Percentiles rank a stretch among this genome's conserved stretches.
phyloP scores from a whole-genome alignment of 106 monocot genomes.

The Apostasia shenzhenica region DNA sequence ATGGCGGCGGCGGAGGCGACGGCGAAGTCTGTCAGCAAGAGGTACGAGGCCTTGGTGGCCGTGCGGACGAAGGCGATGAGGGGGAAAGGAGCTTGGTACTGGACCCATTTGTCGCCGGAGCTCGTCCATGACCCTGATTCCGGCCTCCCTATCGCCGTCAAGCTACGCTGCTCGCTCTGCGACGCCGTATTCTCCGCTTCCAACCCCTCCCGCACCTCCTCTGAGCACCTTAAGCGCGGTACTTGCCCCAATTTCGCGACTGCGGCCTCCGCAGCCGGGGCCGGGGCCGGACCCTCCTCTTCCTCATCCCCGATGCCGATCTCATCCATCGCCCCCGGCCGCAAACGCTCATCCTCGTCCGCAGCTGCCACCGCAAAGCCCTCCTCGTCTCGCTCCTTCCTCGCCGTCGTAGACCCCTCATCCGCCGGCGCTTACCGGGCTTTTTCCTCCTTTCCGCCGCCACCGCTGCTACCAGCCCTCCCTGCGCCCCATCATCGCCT shows the following conservation, averaged over 20 bases:
- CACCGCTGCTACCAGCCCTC: constrained; percentile 12
- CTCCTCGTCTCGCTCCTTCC: constrained; percentile 2
- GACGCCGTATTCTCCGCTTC: constrained; percentile 59
- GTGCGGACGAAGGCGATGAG: constrained; percentile 52
- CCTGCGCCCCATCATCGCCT: constrained; percentile 13
- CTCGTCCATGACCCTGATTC: constrained; percentile 29
- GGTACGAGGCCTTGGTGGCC: constrained; percentile 35
- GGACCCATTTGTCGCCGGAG: constrained; percentile 50
- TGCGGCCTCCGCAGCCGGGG: constrained; percentile 6
- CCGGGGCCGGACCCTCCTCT: neutral
- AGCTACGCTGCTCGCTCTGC: constrained; percentile 65
- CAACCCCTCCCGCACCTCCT: constrained; percentile 64
- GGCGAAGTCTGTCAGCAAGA: constrained; percentile 27
- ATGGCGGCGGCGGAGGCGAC: constrained; percentile 22
- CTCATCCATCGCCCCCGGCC: constrained; percentile 17
- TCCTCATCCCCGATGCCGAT: constrained; percentile 7
- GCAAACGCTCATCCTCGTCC: neutral
- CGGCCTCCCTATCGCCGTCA: constrained; percentile 46
- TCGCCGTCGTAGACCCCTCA: constrained; percentile 10
- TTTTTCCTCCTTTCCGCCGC: constrained; percentile 6
- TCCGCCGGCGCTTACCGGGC: constrained; percentile 1
- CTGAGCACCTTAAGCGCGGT: constrained; percentile 62
- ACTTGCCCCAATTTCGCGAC: constrained; percentile 44
- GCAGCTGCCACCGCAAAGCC: neutral
- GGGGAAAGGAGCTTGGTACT: constrained; percentile 72